A percentile compares a stretch with the other conserved stretches of the same genome.
These are phyloP conservation scores for Hanseniaspora lachancei DNA, from an alignment of 805 yeast genomes.

Conservation along the genomic window DNA sequence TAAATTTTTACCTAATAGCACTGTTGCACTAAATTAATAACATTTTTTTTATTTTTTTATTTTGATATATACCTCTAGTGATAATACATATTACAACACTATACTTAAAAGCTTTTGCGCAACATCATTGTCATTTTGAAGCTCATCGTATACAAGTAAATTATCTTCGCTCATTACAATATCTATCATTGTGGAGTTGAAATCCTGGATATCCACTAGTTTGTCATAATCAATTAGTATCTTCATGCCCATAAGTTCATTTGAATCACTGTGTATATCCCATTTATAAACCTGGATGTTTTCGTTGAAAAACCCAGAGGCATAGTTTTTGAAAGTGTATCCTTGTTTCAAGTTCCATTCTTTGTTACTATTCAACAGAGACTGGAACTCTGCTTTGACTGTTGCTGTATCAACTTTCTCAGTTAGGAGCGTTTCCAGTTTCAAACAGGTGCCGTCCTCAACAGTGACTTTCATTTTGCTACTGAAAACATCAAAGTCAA, in stretches of 20 bases:
- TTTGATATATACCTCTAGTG: no score
- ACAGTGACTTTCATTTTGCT: neutral
- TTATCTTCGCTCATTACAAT: neutral
- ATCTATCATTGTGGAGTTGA: neutral
- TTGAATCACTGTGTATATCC: conserved; percentile 5
- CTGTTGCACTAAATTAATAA: neutral
- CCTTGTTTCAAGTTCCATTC: conserved; percentile 12
- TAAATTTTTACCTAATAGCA: neutral
- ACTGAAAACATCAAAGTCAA: neutral
- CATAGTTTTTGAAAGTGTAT: neutral
- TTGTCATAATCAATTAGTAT: neutral
- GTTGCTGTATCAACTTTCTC: neutral
- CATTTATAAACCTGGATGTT: neutral
- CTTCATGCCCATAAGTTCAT: conserved; percentile 2
- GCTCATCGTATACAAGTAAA: neutral
- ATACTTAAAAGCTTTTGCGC: neutral
- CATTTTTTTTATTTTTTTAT: neutral
- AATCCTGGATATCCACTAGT: neutral
- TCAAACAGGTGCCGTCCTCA: neutral
- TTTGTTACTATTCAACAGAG: conserved; percentile 10
- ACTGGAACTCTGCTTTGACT: conserved; percentile 6
- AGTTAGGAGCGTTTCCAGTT: neutral
- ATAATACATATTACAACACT: neutral
- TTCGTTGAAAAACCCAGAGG: conserved; percentile 2
- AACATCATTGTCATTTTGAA: neutral